These are phyloP conservation scores for Cryptosporidium sp. DNA, from an alignment of 169 alveolate species.

Conservation along the genomic window DNA sequence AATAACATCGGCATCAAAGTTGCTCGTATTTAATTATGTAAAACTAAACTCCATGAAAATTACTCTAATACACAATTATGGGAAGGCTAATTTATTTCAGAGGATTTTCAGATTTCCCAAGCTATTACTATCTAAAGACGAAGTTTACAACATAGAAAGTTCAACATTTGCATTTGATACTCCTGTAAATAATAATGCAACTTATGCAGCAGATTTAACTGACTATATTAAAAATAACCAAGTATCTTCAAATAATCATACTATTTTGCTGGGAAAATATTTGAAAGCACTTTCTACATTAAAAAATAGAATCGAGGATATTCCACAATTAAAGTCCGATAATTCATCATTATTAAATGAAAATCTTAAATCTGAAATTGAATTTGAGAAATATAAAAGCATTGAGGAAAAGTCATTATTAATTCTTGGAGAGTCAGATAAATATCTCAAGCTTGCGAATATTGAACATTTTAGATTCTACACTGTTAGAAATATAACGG, in stretches of 20 bases:
- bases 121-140: slow-evolving; percentile 9
- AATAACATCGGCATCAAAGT: not conserved
- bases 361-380: slow-evolving; percentile 2
- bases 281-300: slow-evolving; percentile 32
- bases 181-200: slow-evolving; percentile 31
- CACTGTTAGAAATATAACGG: slow-evolving; percentile 51
- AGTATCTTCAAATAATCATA: slow-evolving; percentile 26
- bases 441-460: slow-evolving; percentile 41
- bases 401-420: slow-evolving; percentile 18
- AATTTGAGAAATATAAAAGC: not conserved
- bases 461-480: slow-evolving; percentile 47
- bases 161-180: not conserved
- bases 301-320: slow-evolving; percentile 30
- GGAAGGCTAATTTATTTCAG: slow-evolving; percentile 54
- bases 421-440: slow-evolving; percentile 43
- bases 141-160: slow-evolving; percentile 24
- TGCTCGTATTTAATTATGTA: not conserved
- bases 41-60: slow-evolving; percentile 49
- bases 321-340: not conserved
- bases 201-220: slow-evolving; percentile 30
- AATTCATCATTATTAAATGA: not conserved
- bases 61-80: slow-evolving; percentile 55
- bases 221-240: slow-evolving; percentile 53
- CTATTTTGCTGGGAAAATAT: slow-evolving; percentile 21
- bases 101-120: slow-evolving; percentile 65